phyloP scores from a whole-genome alignment of 2,329 filamentous ascomycete genomes.

The Cryoendolithus antarcticus region DNA sequence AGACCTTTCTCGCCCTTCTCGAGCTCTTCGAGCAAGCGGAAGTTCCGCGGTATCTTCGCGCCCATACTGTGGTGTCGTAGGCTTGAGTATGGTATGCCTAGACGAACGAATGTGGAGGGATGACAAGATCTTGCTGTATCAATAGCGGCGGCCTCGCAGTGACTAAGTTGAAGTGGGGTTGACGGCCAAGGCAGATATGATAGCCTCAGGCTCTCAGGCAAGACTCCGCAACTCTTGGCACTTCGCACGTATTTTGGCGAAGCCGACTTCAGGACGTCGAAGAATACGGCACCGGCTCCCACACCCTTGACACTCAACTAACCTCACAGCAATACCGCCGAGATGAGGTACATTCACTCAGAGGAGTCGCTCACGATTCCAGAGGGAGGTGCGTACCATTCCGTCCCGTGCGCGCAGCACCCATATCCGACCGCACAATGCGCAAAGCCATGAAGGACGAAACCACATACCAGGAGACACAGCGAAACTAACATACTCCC shows the following conservation, averaged over 20 bases:
- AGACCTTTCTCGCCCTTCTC: conserved; percentile 98
- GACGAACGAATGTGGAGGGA: too few species aligned
- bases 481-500: conserved; percentile 9
- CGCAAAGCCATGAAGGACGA: neutral
- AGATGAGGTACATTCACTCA: conserved; percentile 99
- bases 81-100: too few species aligned
- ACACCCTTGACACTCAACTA: conserved; percentile 3
- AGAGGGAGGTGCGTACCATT: conserved; percentile 70
- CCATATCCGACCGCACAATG: neutral
- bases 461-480: conserved; percentile 4
- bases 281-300: conserved; percentile 4
- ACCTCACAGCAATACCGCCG: conserved; percentile 35
- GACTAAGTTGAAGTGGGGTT: too few species aligned
- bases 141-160: too few species aligned
- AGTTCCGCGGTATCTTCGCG: conserved; percentile 85
- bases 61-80: conserved; percentile 32
- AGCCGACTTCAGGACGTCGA: too few species aligned
- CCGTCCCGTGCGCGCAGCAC: conserved; percentile 4
- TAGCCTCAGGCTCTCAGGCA: too few species aligned
- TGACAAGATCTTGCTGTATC: too few species aligned
- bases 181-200: too few species aligned
- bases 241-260: too few species aligned
- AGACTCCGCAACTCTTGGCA: too few species aligned
- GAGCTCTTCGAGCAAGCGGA: conserved; percentile 89
- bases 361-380: conserved; percentile 91